Evolutionary conservation across 805 yeast species (phyloP).

Genomic region (Lachancea thermotolerans): DNA sequence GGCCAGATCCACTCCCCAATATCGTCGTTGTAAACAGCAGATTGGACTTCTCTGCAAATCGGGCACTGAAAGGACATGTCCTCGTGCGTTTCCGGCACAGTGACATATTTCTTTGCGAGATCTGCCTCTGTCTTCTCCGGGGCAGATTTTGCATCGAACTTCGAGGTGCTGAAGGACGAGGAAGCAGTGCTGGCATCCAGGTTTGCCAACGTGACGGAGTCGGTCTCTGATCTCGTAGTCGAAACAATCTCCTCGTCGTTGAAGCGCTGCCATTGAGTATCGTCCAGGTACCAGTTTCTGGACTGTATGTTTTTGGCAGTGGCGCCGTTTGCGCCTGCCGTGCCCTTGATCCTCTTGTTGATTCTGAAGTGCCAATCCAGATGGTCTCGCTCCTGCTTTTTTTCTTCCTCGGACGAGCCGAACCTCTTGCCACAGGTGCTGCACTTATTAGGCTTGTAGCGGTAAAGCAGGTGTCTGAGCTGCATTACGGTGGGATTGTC

Average conservation of each 20-base stretch:
- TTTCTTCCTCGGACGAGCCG: slow-evolving; percentile 51
- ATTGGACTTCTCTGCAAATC: slow-evolving; percentile 59
- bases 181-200: slow-evolving; percentile 8
- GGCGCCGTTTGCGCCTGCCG: slow-evolving; percentile 13
- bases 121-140: slow-evolving; percentile 23
- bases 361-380: slow-evolving; percentile 93
- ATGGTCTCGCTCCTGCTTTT: slow-evolving; percentile 52
- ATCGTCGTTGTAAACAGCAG: slow-evolving; percentile 64
- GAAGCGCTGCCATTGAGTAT: slow-evolving; percentile 64
- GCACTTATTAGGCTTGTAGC: slow-evolving; percentile 67
- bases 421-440: slow-evolving; percentile 86
- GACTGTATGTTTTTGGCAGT: slow-evolving; percentile 48
- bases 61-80: slow-evolving; percentile 58
- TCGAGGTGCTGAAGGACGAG: not conserved
- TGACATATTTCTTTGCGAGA: slow-evolving; percentile 44
- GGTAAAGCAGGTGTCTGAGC: slow-evolving; percentile 26
- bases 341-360: slow-evolving; percentile 62
- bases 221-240: slow-evolving; percentile 12
- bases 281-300: slow-evolving; percentile 75
- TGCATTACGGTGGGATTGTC: slow-evolving; percentile 23
- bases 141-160: slow-evolving; percentile 7
- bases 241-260: slow-evolving; percentile 60
- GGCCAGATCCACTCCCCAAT: slow-evolving; percentile 79
- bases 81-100: slow-evolving; percentile 57
- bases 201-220: slow-evolving; percentile 13